Percentiles rank a stretch among this genome's conserved stretches.
phyloP scores from a whole-genome alignment of 2,329 filamentous ascomycete genomes.

The Fusarium succisae region DNA sequence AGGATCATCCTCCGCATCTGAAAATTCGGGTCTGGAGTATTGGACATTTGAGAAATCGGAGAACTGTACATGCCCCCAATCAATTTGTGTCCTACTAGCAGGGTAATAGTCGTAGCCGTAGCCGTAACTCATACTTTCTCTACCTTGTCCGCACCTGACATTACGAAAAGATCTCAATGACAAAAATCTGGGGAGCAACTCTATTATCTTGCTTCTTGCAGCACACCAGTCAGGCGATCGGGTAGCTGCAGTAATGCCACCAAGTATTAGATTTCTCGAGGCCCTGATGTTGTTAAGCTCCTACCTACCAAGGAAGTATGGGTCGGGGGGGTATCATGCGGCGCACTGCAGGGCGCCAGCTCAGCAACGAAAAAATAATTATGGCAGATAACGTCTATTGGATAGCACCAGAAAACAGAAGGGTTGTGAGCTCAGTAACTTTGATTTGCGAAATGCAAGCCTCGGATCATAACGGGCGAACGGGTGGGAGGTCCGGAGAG shows the following conservation, averaged over 20 bases:
- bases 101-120: conserved; percentile 50
- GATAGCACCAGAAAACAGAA: conserved; percentile 23
- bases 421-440: conserved; percentile 33
- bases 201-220: conserved; percentile 49
- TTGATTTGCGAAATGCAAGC: conserved; percentile 46
- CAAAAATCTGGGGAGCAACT: conserved; percentile 43
- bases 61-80: conserved; percentile 52
- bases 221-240: conserved; percentile 47
- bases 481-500: conserved; percentile 45
- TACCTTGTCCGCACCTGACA: conserved; percentile 43
- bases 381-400: conserved; percentile 31
- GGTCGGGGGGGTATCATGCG: conserved; percentile 40
- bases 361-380: conserved; percentile 14
- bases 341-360: conserved; percentile 35
- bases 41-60: conserved; percentile 56
- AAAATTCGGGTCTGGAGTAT: conserved; percentile 52
- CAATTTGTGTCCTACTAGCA: conserved; percentile 50
- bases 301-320: conserved; percentile 32
- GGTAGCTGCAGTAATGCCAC: conserved; percentile 47
- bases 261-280: conserved; percentile 38
- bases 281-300: conserved; percentile 32
- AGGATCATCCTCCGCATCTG: conserved; percentile 50
- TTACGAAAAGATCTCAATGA: conserved; percentile 35
- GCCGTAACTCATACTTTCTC: conserved; percentile 54
- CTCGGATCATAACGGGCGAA: conserved; percentile 46